phyloP scores from a whole-genome alignment of 2,329 filamentous ascomycete species.

The Blastomyces parvus region DNA sequence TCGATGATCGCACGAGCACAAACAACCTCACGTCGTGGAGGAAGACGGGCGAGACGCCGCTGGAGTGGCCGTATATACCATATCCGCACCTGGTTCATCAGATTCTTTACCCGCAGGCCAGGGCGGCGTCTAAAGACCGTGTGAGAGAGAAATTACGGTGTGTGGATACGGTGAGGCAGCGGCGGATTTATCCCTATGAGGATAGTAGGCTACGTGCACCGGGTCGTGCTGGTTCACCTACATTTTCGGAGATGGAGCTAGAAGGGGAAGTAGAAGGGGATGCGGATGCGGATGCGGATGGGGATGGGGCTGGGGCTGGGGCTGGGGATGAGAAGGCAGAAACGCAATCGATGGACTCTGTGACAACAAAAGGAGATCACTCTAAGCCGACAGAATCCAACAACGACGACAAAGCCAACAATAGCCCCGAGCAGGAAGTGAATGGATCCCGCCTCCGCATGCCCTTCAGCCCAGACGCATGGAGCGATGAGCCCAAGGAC shows the following conservation, averaged over 20 bases:
- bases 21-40: neutral
- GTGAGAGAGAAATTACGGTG: neutral
- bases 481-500: neutral
- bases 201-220: neutral
- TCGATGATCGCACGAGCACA: neutral
- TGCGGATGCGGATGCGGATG: too few relatives aligned
- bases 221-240: neutral
- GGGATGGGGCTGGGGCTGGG: neutral
- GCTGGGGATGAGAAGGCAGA: neutral
- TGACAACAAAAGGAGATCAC: neutral
- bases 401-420: neutral
- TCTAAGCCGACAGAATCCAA: neutral
- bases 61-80: neutral
- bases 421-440: neutral
- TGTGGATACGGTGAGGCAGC: neutral
- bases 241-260: neutral
- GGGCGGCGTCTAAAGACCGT: neutral
- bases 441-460: conserved; percentile 4
- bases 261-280: too few relatives aligned
- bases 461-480: conserved; percentile 13
- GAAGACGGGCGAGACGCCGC: neutral
- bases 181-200: neutral
- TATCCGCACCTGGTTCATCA: neutral
- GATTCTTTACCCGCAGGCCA: neutral
- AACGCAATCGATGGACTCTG: neutral